These are phyloP conservation scores for Geosmithia morbida DNA, from an alignment of 2,329 filamentous ascomycete species.

Conservation along the genomic window DNA sequence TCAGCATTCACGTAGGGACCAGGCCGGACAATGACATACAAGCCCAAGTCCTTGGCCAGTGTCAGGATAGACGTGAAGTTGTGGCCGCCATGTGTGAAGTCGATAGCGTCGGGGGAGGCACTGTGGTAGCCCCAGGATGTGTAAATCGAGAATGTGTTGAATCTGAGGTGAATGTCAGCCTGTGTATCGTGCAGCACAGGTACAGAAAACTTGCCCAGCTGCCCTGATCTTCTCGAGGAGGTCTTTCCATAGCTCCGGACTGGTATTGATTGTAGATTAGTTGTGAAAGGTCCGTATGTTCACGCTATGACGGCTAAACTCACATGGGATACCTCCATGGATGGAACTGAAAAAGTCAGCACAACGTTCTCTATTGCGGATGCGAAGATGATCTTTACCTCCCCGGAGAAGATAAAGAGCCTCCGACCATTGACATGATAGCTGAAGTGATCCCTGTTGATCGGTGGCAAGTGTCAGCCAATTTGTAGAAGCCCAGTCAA, in stretches of 20 bases:
- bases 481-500: no score
- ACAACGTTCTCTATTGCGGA: background rate
- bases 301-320: background rate
- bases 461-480: no score
- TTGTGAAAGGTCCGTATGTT: background rate
- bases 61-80: conserved; percentile 32
- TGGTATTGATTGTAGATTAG: background rate
- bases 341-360: conserved; percentile 17
- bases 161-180: conserved; percentile 9
- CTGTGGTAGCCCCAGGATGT: conserved; percentile 26
- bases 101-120: conserved; percentile 14
- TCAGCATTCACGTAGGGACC: conserved; percentile 53
- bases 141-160: conserved; percentile 27
- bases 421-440: conserved; percentile 23
- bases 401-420: conserved; percentile 26
- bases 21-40: conserved; percentile 31
- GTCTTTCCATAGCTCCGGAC: conserved; percentile 21
- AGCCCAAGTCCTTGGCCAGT: conserved; percentile 28
- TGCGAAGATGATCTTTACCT: conserved; percentile 10
- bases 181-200: background rate
- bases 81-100: conserved; percentile 15
- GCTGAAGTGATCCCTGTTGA: conserved; percentile 24
- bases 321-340: conserved; percentile 25
- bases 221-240: conserved; percentile 26
- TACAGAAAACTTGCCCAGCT: conserved; percentile 13